Conservation (phyloP, 1,139 yeast genomes). For the Arxiozyma slooffiae region DNA sequence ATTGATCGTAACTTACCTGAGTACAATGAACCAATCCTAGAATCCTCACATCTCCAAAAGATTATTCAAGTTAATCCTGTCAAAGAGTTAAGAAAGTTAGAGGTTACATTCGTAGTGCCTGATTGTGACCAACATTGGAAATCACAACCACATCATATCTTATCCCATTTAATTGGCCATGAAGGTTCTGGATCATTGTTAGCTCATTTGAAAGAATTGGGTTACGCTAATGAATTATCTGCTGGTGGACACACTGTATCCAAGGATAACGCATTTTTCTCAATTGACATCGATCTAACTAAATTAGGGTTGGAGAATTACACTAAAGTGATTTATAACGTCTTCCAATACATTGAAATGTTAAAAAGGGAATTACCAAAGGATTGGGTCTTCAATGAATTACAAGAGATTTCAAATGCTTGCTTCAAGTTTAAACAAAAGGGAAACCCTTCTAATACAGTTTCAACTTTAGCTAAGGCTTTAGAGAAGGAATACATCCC, state of each 20-base stretch:
- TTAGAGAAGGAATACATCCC: conserved; percentile 52
- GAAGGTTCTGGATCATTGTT: conserved; percentile 81
- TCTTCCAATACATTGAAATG: conserved; percentile 66
- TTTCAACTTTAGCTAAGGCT: conserved; percentile 40
- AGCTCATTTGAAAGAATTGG: conserved; percentile 53
- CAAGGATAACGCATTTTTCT: conserved; percentile 57
- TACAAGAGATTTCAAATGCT: conserved; percentile 38
- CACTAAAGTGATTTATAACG: conserved; percentile 45
- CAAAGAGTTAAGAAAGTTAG: conserved; percentile 62
- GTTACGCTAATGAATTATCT: conserved; percentile 73
- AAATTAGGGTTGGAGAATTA: conserved; percentile 58
- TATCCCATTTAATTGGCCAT: conserved; percentile 80
- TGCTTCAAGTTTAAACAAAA: conserved; percentile 62
- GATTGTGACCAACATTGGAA: conserved; percentile 60
- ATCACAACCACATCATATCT: conserved; percentile 58
- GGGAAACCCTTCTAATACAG: conserved; percentile 50
- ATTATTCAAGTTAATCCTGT: conserved; percentile 68
- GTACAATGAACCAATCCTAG: conserved; percentile 38
- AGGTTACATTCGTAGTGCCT: conserved; percentile 63
- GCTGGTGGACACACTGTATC: conserved; percentile 67
- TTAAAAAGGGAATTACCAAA: conserved; percentile 49
- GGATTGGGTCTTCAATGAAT: conserved; percentile 43
- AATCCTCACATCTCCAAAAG: conserved; percentile 41
- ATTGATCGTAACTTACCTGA: conserved; percentile 35
- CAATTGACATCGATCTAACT: conserved; percentile 66